A percentile compares a stretch with the other conserved stretches of the same genome.
These are phyloP conservation scores for Arctium minus DNA, from an alignment of 129 eudicot species.

Conservation along the genomic window DNA sequence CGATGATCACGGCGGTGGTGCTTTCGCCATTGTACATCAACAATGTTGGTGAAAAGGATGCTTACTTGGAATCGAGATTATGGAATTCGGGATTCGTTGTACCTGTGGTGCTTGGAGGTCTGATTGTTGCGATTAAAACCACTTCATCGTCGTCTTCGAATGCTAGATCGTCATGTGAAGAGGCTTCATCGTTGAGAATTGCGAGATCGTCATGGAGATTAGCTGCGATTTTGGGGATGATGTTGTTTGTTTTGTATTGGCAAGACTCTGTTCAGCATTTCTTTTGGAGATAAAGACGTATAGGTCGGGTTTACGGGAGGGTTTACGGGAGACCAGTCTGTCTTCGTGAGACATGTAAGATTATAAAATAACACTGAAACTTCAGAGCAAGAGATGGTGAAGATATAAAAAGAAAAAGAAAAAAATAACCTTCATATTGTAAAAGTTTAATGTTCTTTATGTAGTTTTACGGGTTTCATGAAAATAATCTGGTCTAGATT, in stretches of 20 bases:
- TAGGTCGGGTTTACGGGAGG: too few relatives aligned
- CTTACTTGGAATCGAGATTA: constrained; percentile 33
- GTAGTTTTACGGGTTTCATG: too few relatives aligned
- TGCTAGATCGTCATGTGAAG: background rate
- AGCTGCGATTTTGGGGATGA: constrained; percentile 59
- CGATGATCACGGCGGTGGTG: constrained; percentile 54
- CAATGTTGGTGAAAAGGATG: constrained; percentile 26
- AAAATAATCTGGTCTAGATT: too few relatives aligned
- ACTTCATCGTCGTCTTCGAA: constrained; percentile 33
- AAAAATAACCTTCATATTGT: too few relatives aligned
- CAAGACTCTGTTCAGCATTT: constrained; percentile 64
- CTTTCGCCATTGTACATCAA: constrained; percentile 68
- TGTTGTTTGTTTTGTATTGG: constrained; percentile 68
- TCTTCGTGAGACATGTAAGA: too few relatives aligned
- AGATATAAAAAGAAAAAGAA: too few relatives aligned
- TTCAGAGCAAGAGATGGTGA: too few relatives aligned
- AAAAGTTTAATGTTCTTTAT: too few relatives aligned
- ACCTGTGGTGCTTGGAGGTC: constrained; percentile 66
- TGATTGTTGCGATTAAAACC: constrained; percentile 76
- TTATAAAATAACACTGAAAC: too few relatives aligned
- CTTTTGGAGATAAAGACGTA: constrained; percentile 53
- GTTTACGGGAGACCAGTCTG: too few relatives aligned
- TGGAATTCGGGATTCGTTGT: constrained; percentile 82
- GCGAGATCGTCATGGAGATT: constrained; percentile 84
- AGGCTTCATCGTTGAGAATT: constrained; percentile 31